Conservation (phyloP, 768 basidiomycete species). For the Pilatotrama ljubarskyi region DNA sequence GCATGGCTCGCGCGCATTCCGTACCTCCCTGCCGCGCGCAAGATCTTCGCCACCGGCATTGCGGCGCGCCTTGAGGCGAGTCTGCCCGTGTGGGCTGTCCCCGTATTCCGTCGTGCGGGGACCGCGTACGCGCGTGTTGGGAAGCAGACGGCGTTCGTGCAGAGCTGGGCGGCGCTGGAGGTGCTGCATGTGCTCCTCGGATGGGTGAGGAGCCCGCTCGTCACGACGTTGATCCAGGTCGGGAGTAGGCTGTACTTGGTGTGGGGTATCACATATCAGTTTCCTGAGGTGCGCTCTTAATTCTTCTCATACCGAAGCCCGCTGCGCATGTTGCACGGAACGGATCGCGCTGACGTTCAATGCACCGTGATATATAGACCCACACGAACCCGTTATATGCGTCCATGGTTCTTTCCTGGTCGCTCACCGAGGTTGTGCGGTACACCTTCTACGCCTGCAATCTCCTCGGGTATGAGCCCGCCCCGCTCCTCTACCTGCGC, state of each 20-base stretch:
- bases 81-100: slow-evolving; percentile 39
- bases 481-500: slow-evolving; percentile 63
- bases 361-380: slow-evolving; percentile 41
- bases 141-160: slow-evolving; percentile 63
- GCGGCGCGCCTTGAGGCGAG: slow-evolving; percentile 16
- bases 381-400: slow-evolving; percentile 79
- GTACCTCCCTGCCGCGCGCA: slow-evolving; percentile 8
- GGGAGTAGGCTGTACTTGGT: slow-evolving; percentile 78
- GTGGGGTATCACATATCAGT: slow-evolving; percentile 78
- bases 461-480: slow-evolving; percentile 55
- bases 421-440: slow-evolving; percentile 85
- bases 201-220: slow-evolving; percentile 75
- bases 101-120: slow-evolving; percentile 50
- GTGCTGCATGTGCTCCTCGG: slow-evolving; percentile 78
- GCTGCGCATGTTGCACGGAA: no score
- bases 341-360: background rate
- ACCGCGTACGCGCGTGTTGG: slow-evolving; percentile 69
- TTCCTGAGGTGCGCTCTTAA: slow-evolving; percentile 57
- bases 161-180: slow-evolving; percentile 83
- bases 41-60: background rate
- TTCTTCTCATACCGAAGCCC: no score
- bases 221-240: slow-evolving; percentile 79
- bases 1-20: slow-evolving; percentile 16
- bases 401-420: slow-evolving; percentile 93
- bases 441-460: slow-evolving; percentile 83